A percentile compares a stretch with the other conserved stretches of the same genome.
Evolutionary conservation across 2,329 filamentous ascomycete genomes (phyloP).

Genomic region (Cladosporium sp.): DNA sequence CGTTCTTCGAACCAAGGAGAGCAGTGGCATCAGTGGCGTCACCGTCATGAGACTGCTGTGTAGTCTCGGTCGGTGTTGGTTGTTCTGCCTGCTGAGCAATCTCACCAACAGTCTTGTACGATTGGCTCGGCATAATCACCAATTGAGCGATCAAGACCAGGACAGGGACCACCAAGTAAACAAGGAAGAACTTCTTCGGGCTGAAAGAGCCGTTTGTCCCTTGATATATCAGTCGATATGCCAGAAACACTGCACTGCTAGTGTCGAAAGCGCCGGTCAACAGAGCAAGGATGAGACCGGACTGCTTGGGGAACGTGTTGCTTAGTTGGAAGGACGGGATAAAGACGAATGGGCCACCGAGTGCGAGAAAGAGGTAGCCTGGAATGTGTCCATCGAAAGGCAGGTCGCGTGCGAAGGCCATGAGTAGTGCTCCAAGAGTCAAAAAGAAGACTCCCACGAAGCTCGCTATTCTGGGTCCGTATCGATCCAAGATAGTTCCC

Average conservation of each 20-base stretch:
- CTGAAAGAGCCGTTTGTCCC: constrained; percentile 36
- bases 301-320: constrained; percentile 46
- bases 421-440: constrained; percentile 61
- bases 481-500: constrained; percentile 76
- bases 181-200: constrained; percentile 44
- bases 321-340: constrained; percentile 46
- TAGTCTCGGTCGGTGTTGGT: constrained; percentile 15
- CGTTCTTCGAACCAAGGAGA: constrained; percentile 61
- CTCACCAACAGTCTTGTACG: constrained; percentile 62
- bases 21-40: constrained; percentile 66
- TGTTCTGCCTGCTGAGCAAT: constrained; percentile 66
- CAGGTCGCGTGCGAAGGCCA: constrained; percentile 60
- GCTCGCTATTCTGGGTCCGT: constrained; percentile 70
- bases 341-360: constrained; percentile 47
- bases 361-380: constrained; percentile 44
- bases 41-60: constrained; percentile 47
- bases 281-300: constrained; percentile 43
- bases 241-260: constrained; percentile 43
- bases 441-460: constrained; percentile 65
- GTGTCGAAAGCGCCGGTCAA: constrained; percentile 48
- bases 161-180: constrained; percentile 43
- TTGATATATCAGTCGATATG: constrained; percentile 43
- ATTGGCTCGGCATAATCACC: constrained; percentile 41
- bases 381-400: constrained; percentile 60
- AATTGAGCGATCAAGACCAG: constrained; percentile 38